phyloP scores from a whole-genome alignment of 2,329 filamentous ascomycete genomes.

The Diatrype stigma region DNA sequence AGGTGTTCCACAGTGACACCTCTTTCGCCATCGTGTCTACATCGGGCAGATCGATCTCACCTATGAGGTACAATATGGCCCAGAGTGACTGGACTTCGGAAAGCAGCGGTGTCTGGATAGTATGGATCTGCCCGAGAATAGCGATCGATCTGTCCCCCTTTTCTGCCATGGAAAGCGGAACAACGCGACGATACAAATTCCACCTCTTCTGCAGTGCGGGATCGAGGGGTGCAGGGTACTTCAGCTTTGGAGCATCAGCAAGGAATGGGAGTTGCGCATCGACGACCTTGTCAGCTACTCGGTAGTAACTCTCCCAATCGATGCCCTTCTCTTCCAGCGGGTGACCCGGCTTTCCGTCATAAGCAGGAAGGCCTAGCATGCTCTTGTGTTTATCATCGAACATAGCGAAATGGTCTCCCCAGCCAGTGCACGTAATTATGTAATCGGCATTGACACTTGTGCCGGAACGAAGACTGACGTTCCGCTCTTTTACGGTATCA shows the following conservation, averaged over 20 bases:
- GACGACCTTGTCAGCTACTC: conserved; percentile 16
- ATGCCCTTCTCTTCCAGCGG: conserved; percentile 4
- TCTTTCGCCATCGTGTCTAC: conserved; percentile 24
- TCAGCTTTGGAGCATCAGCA: conserved; percentile 9
- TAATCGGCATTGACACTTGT: conserved; percentile 14
- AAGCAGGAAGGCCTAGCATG: conserved; percentile 18
- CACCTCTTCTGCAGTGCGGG: conserved; percentile 17
- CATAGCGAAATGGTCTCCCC: conserved; percentile 21
- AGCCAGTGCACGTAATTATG: conserved; percentile 26
- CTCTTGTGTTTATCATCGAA: conserved; percentile 20
- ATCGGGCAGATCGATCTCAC: conserved; percentile 24
- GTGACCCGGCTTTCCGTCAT: background rate
- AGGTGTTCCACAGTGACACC: conserved; percentile 28
- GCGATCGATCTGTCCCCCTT: conserved; percentile 24
- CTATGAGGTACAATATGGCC: conserved; percentile 26
- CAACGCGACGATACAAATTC: conserved; percentile 17
- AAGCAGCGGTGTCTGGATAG: conserved; percentile 25
- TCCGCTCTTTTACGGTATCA: conserved; percentile 11
- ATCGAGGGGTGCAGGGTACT: conserved; percentile 10
- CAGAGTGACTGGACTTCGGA: conserved; percentile 29
- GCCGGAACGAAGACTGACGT: conserved; percentile 3
- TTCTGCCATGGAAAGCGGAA: conserved; percentile 16
- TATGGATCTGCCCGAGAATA: conserved; percentile 27
- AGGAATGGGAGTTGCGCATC: conserved; percentile 21
- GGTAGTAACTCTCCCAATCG: conserved; percentile 19